A percentile compares a stretch with the other conserved stretches of the same genome.
Conservation (phyloP, 306 rosid genomes). For the Vicia sativa region DNA sequence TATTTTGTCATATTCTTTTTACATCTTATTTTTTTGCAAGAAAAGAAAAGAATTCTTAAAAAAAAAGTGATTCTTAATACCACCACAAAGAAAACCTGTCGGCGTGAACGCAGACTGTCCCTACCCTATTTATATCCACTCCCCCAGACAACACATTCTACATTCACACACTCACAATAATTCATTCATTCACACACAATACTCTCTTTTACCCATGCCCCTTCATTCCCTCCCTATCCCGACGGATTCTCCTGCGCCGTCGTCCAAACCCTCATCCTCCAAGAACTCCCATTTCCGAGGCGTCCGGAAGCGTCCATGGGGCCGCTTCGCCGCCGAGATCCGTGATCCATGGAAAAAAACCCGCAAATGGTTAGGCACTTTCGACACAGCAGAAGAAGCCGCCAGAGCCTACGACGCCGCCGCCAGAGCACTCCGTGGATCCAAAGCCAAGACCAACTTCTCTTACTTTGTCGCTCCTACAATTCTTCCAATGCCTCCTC, state of each 20-base stretch:
- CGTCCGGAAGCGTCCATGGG: slow-evolving; percentile 79
- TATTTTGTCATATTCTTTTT: no score
- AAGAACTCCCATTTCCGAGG: slow-evolving; percentile 45
- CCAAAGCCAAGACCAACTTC: slow-evolving; percentile 72
- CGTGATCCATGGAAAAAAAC: slow-evolving; percentile 70
- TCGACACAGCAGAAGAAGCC: slow-evolving; percentile 81
- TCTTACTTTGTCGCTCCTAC: slow-evolving; percentile 20
- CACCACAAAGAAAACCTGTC: slow-evolving; percentile 1
- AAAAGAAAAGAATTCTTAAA: no score
- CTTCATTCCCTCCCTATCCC: not conserved
- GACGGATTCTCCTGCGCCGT: not conserved
- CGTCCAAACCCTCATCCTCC: not conserved
- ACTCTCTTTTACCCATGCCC: not conserved
- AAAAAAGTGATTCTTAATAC: not conserved
- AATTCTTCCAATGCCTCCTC: not conserved
- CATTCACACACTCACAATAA: not conserved
- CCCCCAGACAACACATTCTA: not conserved
- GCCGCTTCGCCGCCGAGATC: slow-evolving; percentile 84
- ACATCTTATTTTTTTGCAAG: no score
- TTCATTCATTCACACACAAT: not conserved
- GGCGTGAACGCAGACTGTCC: slow-evolving; percentile 14
- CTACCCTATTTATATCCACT: not conserved
- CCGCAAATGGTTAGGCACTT: slow-evolving; percentile 80
- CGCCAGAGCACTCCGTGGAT: slow-evolving; percentile 63
- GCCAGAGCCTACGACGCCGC: slow-evolving; percentile 87